Conservation (phyloP, 352 stramenopile species). For the Lagenidium sp. region DNA sequence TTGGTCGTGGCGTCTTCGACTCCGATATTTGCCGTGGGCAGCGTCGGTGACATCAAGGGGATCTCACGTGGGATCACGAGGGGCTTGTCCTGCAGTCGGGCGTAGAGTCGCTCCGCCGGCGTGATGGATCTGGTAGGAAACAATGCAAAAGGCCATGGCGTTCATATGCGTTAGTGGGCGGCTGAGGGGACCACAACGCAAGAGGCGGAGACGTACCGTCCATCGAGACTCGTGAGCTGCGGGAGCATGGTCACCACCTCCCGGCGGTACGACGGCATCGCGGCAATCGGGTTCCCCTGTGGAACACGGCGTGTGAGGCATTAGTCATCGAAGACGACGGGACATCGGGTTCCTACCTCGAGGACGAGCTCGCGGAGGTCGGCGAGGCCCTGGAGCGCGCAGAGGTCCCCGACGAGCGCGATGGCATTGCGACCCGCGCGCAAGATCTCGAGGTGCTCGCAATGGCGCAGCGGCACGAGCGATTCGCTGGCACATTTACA, state of each 20-base stretch:
- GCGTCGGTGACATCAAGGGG: no score
- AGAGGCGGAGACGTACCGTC: no score
- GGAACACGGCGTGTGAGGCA: neutral
- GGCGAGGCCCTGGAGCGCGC: slow-evolving; percentile 32
- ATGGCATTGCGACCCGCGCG: slow-evolving; percentile 35
- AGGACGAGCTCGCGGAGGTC: slow-evolving; percentile 33
- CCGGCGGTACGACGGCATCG: slow-evolving; percentile 23
- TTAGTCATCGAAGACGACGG: neutral
- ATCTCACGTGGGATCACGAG: no score
- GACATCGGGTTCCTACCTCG: slow-evolving; percentile 8
- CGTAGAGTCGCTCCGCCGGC: slow-evolving; percentile 37
- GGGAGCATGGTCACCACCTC: slow-evolving; percentile 51
- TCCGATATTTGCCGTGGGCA: no score
- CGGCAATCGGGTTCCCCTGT: slow-evolving; percentile 49
- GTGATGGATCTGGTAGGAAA: slow-evolving; percentile 18
- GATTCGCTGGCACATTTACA: slow-evolving; percentile 21
- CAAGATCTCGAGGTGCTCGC: slow-evolving; percentile 23
- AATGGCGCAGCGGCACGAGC: slow-evolving; percentile 22
- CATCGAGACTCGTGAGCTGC: slow-evolving; percentile 39
- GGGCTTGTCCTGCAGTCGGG: slow-evolving; percentile 38
- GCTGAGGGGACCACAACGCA: no score
- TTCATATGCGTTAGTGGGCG: no score
- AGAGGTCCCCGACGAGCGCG: slow-evolving; percentile 42
- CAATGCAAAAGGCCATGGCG: no score
- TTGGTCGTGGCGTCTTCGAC: no score